Evolutionary conservation across 495 filamentous ascomycete genomes (phyloP).

Genomic region (Penicillium ochrochloron): DNA sequence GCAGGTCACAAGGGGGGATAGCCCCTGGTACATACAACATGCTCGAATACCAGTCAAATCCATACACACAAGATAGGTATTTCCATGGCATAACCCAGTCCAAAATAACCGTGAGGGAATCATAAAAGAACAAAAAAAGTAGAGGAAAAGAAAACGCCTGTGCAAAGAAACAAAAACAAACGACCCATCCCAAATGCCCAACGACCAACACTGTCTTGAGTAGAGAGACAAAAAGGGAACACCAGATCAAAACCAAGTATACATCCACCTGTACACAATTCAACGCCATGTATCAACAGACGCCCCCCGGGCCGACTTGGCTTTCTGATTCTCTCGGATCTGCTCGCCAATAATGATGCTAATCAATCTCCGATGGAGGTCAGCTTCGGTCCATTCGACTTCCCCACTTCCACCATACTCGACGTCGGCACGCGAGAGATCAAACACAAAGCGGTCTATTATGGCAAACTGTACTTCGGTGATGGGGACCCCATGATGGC

Average conservation of each 20-base stretch:
- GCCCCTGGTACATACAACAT: constrained; percentile 12
- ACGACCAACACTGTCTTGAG: constrained; percentile 16
- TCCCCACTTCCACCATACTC: constrained; percentile 46
- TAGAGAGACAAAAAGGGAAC: constrained; percentile 4
- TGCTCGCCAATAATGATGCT: constrained; percentile 55
- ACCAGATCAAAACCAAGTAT: constrained; percentile 15
- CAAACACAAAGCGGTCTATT: constrained; percentile 50
- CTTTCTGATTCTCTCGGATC: constrained; percentile 45
- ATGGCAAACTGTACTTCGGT: constrained; percentile 53
- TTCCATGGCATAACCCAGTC: constrained; percentile 8
- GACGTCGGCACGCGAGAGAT: constrained; percentile 43
- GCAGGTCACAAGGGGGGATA: not conserved
- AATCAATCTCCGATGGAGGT: constrained; percentile 50
- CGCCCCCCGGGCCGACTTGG: constrained; percentile 30
- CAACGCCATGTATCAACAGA: constrained; percentile 41
- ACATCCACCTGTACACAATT: constrained; percentile 6
- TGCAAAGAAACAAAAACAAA: constrained; percentile 17
- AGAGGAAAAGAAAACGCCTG: constrained; percentile 16
- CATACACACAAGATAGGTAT: constrained; percentile 15
- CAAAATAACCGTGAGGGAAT: constrained; percentile 31
- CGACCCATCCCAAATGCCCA: constrained; percentile 19
- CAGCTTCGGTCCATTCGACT: constrained; percentile 52
- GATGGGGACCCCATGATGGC: constrained; percentile 48
- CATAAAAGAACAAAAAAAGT: constrained; percentile 30
- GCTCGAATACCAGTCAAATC: constrained; percentile 14